These are phyloP conservation scores for Pseudogymnoascus sp. DNA, from an alignment of 2,329 filamentous ascomycete genomes.

Conservation along the genomic window DNA sequence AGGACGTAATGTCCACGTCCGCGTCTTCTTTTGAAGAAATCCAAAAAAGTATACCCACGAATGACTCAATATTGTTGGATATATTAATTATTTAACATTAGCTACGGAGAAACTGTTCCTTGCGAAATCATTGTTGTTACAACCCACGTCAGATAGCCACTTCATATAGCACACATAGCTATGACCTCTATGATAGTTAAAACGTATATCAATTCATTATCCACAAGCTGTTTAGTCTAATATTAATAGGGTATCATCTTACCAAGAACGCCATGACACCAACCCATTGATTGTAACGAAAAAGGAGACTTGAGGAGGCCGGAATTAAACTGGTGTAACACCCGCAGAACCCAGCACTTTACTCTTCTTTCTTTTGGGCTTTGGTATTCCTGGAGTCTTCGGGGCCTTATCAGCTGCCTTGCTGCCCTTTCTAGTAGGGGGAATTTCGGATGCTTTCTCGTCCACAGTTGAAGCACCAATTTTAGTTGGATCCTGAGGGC, in stretches of 20 bases:
- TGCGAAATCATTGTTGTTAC: neutral
- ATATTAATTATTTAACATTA: neutral
- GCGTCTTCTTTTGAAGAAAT: neutral
- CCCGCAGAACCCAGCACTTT: conserved; percentile 20
- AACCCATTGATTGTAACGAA: neutral
- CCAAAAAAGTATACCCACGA: neutral
- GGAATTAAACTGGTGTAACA: conserved; percentile 17
- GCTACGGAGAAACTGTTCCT: neutral
- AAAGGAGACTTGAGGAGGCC: neutral
- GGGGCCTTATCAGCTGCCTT: conserved; percentile 26
- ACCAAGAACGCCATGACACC: neutral
- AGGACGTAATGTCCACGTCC: conserved; percentile 6
- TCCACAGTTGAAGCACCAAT: conserved; percentile 16
- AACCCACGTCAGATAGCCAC: neutral
- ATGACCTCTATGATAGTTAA: neutral
- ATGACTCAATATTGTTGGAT: neutral
- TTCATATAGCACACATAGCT: neutral
- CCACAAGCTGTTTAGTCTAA: neutral
- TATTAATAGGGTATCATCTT: conserved; percentile 7
- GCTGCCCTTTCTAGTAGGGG: conserved; percentile 23
- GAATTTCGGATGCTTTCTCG: conserved; percentile 24
- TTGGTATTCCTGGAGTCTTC: conserved; percentile 28
- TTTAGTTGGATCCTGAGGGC: conserved; percentile 17
- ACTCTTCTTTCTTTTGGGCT: conserved; percentile 33
- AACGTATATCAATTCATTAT: conserved; percentile 5